These are phyloP conservation scores for Apostasia ramifera DNA, from an alignment of 106 monocot species.

Conservation along the genomic window DNA sequence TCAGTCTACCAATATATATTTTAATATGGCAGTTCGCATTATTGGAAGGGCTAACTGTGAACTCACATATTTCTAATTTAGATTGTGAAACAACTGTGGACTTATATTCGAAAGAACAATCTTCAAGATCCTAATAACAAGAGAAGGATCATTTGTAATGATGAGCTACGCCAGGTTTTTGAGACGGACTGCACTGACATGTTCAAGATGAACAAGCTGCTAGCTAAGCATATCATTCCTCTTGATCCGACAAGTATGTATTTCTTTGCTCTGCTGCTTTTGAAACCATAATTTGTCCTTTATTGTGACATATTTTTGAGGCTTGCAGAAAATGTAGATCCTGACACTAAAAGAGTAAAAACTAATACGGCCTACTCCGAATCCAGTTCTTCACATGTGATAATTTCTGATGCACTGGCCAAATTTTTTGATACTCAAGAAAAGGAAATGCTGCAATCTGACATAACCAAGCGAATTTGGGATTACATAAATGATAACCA, in stretches of 20 bases:
- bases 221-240: constrained; percentile 78
- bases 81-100: constrained; percentile 97
- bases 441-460: constrained; percentile 71
- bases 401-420: constrained; percentile 68
- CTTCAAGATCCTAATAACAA: constrained; percentile 95
- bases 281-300: background rate
- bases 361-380: constrained; percentile 24
- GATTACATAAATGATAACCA: constrained; percentile 72
- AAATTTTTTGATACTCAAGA: constrained; percentile 72
- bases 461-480: constrained; percentile 68
- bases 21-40: too few species aligned
- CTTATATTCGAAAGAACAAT: constrained; percentile 85
- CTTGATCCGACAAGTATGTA: constrained; percentile 56
- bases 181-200: constrained; percentile 96
- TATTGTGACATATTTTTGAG: background rate
- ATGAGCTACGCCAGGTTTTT: constrained; percentile 80
- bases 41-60: background rate
- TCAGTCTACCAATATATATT: background rate
- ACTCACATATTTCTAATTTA: constrained; percentile 7
- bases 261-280: background rate
- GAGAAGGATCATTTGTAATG: constrained; percentile 93
- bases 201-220: constrained; percentile 96
- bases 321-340: constrained; percentile 43
- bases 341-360: constrained; percentile 56
- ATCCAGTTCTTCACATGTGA: constrained; percentile 22